Base-by-base conservation (phyloP, 1,284 basidiomycete genomes). In the Ganoderma multipileum region DNA sequence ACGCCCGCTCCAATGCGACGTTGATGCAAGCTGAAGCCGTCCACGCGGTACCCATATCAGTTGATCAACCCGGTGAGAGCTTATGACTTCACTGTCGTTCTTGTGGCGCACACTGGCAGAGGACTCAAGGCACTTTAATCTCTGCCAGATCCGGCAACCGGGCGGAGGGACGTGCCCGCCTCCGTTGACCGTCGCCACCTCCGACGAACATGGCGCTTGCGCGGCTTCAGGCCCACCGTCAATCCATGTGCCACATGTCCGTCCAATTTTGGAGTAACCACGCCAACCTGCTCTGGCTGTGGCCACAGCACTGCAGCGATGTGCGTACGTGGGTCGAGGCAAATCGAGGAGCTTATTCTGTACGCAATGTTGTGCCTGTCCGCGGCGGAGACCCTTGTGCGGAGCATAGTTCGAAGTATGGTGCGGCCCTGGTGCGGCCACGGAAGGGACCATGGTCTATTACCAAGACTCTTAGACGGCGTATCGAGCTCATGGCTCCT, bases 1-100 rank as follows among this genome's bases (percentile, higher is more conserved):
- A n/a, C 16, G 36, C 18, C n/a, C 33, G 26, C 38, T 42, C 28
- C 44, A 18, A 14, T 36, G 36, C 52, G 20, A 50, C 44, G 30
- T 44, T 65, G 66, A 67, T 65, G 63, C 61, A 63, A 60, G 54
- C 64, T 36, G n/a, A n/a, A 23, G 41, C 50, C 38, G 38, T 41
- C 67, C 70, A 63, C 52, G 67, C 68, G 70, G 65, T 68, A 50
- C 44, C 54, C 52, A 61, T 64, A 67, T 69, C 70, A 71, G 63
- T 71, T 71, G 70, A 69, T 69, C 68, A 61, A 33, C 52, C 66
- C 39, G 42, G 70, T 67, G 65, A 67, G 60, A 67, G 68, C 66
- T 64, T 65, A 69, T 66, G 65, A 67, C 58, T 61, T 59, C 39
- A 20, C 14, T 18, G 14, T 59, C 23, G 12, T 50, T 11, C 42